These are phyloP conservation scores for Zygotorulaspora danielsina DNA, from an alignment of 805 yeast species.

Conservation along the genomic window DNA sequence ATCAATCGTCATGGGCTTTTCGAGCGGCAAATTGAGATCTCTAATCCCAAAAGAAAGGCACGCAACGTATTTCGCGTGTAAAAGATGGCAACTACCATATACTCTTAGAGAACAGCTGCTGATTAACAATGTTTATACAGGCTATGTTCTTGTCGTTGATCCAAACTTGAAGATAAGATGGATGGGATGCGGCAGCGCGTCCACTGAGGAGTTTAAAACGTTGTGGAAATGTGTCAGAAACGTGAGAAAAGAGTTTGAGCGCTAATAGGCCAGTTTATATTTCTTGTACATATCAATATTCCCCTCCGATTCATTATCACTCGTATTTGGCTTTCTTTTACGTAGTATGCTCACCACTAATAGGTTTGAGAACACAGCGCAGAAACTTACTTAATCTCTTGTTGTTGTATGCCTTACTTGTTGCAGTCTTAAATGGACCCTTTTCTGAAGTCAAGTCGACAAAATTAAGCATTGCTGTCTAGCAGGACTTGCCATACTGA, in stretches of 20 bases:
- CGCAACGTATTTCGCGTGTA: conserved; percentile 57
- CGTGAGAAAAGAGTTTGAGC: conserved; percentile 44
- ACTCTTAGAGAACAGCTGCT: conserved; percentile 54
- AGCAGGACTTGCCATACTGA: too few species aligned
- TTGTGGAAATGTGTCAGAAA: conserved; percentile 66
- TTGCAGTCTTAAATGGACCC: too few species aligned
- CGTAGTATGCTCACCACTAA: too few species aligned
- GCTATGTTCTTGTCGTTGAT: conserved; percentile 79
- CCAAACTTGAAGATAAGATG: conserved; percentile 72
- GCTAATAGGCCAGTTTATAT: not conserved
- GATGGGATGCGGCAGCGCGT: conserved; percentile 84
- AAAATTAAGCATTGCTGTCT: too few species aligned
- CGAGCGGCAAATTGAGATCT: conserved; percentile 43
- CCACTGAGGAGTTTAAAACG: conserved; percentile 55
- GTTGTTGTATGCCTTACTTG: too few species aligned
- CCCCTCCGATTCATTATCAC: too few species aligned
- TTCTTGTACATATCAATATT: conserved; percentile 2
- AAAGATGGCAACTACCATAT: conserved; percentile 54
- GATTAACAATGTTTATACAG: conserved; percentile 74
- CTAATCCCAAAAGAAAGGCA: conserved; percentile 47
- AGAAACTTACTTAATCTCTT: too few species aligned
- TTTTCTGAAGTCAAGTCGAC: too few species aligned
- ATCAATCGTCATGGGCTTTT: conserved; percentile 55
- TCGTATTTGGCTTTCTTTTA: too few species aligned
- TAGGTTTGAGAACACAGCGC: too few species aligned